Base-by-base conservation (phyloP, 1,284 basidiomycete genomes). In the Cutaneotrichosporon spelunceum region DNA sequence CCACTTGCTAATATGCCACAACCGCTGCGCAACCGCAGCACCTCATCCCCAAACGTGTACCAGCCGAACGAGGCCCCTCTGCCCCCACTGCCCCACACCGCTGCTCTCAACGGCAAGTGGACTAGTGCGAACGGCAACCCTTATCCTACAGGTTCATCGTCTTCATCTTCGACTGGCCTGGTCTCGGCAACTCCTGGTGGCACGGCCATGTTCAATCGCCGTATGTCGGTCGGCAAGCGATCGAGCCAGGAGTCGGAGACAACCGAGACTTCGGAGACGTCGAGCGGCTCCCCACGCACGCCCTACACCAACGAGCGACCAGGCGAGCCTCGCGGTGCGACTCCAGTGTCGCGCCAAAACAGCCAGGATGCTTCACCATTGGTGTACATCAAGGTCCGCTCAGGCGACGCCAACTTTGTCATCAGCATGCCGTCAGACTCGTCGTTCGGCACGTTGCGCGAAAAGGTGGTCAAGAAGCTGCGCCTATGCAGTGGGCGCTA, bases 401-500 rank as follows among this genome's bases (percentile, higher is more conserved):
- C 70, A 52, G 73, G 72, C 47, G 70, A 74, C 56, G 71, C 74
- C 50, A 72, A 92, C 57, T 96, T 94, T 75, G 88, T 93, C 65
- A 90, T 98, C 63, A 90, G 93, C 75, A 90, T 95, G 13, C 84
- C 91, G 39, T 83, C 87, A 44, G 79, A 82, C 61, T 90, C 89
- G 23, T 84, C 89, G 70, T 95, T 88, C 76, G 81, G 81, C 60
- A 89, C 92, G 39, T 82, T 99, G 53, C 87, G 93, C 62, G 89
- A 93, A 72, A 90, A 89, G 76, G 91, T 98, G 3, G 87, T 89
- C 30, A 88, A 88, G 80, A 98, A 98, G 84, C 91, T 97, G 68
- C 84, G 90, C 24, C 81, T 93, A 21, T 93, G 91, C 74, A 90
- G 91, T 24, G 87, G 87, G 4, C 82, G 87, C 59, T 82, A 89